phyloP scores from a whole-genome alignment of 805 yeast genomes.

The Hermanozyma aechmeae region DNA sequence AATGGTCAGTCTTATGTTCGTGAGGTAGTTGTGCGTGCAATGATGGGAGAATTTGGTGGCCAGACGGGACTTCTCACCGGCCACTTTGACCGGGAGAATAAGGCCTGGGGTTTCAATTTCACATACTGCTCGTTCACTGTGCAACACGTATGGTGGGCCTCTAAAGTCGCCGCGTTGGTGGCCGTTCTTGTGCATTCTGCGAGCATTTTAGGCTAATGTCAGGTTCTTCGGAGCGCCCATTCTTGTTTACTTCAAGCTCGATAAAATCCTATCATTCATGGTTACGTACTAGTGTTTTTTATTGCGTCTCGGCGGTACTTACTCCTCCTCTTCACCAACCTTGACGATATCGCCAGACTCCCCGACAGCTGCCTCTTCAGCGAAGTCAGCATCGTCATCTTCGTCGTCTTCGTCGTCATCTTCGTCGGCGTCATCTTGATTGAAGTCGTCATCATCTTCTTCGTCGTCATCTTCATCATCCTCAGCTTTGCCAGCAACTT shows the following conservation, averaged over 20 bases:
- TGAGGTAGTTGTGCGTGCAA: conserved; percentile 81
- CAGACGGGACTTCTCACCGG: conserved; percentile 82
- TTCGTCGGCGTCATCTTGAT: background rate
- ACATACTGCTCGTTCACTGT: conserved; percentile 71
- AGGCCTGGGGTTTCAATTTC: conserved; percentile 60
- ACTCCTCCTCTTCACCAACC: background rate
- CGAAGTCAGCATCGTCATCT: background rate
- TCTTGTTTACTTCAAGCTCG: background rate
- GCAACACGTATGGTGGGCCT: conserved; percentile 95
- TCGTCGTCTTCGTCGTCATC: conserved; percentile 5
- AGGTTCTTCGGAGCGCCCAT: background rate
- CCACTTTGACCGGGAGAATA: conserved; percentile 34
- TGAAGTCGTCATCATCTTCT: background rate
- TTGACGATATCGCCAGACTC: background rate
- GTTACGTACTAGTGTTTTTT: background rate
- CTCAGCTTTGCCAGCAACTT: conserved; percentile 5
- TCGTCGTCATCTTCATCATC: conserved; percentile 1
- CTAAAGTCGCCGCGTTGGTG: conserved; percentile 41
- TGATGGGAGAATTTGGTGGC: conserved; percentile 96
- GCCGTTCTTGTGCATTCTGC: conserved; percentile 21
- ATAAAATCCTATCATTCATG: background rate
- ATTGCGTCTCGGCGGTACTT: background rate
- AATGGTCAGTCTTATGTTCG: conserved; percentile 33
- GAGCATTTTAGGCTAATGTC: background rate
- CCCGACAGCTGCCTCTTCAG: background rate